Base-by-base conservation (phyloP, 2,329 filamentous ascomycete genomes). In the Botrytis fabae region DNA sequence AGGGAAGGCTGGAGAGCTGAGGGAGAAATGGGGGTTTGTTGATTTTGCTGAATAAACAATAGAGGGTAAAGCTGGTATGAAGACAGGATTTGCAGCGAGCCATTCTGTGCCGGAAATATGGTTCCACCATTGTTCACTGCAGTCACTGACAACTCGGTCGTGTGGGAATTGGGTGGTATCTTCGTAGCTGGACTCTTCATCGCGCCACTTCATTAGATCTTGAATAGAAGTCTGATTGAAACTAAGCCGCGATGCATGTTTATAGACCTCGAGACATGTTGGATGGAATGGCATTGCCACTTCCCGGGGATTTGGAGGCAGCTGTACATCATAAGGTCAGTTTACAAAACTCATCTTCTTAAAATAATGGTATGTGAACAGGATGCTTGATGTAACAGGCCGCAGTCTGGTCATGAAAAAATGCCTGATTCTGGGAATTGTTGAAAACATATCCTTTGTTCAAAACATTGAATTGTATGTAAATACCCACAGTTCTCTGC, bases 61-160 rank as follows among this genome's bases (percentile, higher is more conserved):
- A 32, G 69, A 44, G 4, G 51, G n/a, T 20, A 80, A 70, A 10
- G 65, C 74, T 25, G 77, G 78, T 22, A 80, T 65, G 38, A 75
- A 76, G 10, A 80, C 48, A 18, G 78, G 76, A 61, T 80, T 80
- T 5, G 78, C 77, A 38, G 70, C 78, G 4, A 79, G 73, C 54
- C 76, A 79, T 51, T 78, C 64, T 38, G 60, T 22, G 70, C 78
- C 75, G n/a, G 10, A 25, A 35, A 38, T 48, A 61, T 77, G 75
- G 4, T 4, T 14, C 75, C 75, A 77, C 68, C 44, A 72, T 38
- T 75, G 71, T 22, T 73, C 64, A 0, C 38, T 59, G 5, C 69
- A 73, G 8, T 38, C 2, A 1, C 44, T 42, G 3, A 75, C 69
- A n/a, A 22, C 48, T 1, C 22, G 40, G n/a, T 71, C 60, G 18